Base-by-base conservation (phyloP, 768 basidiomycete species). In the Tubosaeta sp. region DNA sequence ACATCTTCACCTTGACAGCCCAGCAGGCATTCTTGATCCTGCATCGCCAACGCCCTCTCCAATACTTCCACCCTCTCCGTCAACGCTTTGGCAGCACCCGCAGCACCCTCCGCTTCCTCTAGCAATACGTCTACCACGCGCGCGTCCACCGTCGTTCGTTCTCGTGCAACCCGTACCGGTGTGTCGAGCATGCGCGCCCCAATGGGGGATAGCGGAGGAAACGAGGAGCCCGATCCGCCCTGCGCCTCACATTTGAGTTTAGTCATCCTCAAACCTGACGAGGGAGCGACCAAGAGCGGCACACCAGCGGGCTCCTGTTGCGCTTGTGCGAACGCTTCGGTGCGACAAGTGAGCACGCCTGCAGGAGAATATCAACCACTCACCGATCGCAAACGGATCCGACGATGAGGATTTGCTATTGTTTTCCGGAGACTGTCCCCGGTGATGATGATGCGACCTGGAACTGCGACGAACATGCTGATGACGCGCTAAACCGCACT, bases 311-410 rank as follows among this genome's bases (percentile, higher is more conserved):
- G 41, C 12, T 53, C 54, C 0, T 39, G 40, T 6, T 53, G 61
- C 1, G 54, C 63, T 14, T 55, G 42, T 7, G 66, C 43, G 25
- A 68, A 66, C 3, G 64, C 65, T 66, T 53, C 3, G 48, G 42
- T 21, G 25, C 41, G 4, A 9, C 18, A 18, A 18, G 12, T 45
- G 31, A 32, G 12, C 21, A 34, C 12, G 29, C 18, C 14, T 18
- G n/a, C 18, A n/a, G 27, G 11, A 19, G 10, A n/a, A 25, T 0
- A 4, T 12, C 25, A n/a, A 4, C 4, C 24, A 6, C 57, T 48
- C 10, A 66, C 64, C 66, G 12, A 39, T 46, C 11, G 64, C 53
- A 46, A 65, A 65, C 16, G 58, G 55, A 46, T 62, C 63, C 6
- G 47, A 53, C n/a, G 56, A 49, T 0, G 44, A 4, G 1, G 42